Evolutionary conservation across 179 eudicot genomes (phyloP), one percentile per base, ranked within the genome.

Genomic region (Spergularia azorica): DNA sequence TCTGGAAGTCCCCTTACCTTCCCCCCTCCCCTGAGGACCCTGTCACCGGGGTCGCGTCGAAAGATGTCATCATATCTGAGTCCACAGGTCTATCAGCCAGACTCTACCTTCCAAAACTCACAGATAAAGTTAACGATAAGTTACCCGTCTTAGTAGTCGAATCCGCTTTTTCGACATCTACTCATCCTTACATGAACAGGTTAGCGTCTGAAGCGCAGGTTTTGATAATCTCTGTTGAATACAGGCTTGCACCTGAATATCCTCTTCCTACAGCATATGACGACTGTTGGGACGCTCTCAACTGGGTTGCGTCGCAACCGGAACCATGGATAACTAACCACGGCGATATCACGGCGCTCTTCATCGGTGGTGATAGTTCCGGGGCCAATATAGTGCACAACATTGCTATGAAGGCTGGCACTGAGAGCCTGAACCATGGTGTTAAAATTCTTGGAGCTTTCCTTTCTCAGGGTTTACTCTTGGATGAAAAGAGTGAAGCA

Each of bases 91-190:
- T 87, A 41, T 76, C 80, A 9, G 89, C 84, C 15, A 67, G 89
- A 18, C 81, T 86, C 54, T 84, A 78, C 80, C 88, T 83, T n/a
- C 90, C 90, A 21, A 82, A 83, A 9, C 73, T 69, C 67, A 1
- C 78, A 16, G 48, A 46, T 50, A 76, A 57, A 32, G 13, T 0
- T 3, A 41, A 21, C 38, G 77, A 41, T 4, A 88, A 79, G 51
- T 76, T 87, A 13, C 88, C 91, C 26, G 65, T 85, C 57, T 56
- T 83, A 26, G 79, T 87, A 21, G 15, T 85, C 2, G 89, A 80
- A 50, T 86, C 91, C 8, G 85, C 94, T 56, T 85, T 82, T 71
- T 81, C 84, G 8, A 1, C n/a, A 4, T 20, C 26, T 9, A 57
- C 74, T 60, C 87, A 88, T 73, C 76, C 83, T 38, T 88, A 81